A percentile compares a stretch with the other conserved stretches of the same genome.
These are phyloP conservation scores for Quercus phellos DNA, from an alignment of 331 rosid genomes.

Conservation along the genomic window DNA sequence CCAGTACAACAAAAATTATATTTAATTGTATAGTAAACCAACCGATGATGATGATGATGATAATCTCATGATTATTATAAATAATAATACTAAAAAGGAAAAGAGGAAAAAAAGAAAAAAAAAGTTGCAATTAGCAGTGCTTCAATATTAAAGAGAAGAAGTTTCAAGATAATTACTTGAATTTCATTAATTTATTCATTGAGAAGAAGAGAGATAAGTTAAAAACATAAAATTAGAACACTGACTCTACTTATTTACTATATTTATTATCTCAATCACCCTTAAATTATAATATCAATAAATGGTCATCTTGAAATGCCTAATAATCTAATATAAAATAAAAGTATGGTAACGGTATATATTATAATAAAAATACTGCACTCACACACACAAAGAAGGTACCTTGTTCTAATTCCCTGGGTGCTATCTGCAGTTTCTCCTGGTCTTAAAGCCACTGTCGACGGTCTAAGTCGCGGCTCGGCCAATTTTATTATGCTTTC, in stretches of 20 bases:
- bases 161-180: slow-evolving; percentile 4
- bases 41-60: neutral
- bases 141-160: neutral
- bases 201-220: neutral
- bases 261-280: neutral
- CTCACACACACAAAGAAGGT: neutral
- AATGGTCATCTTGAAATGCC: neutral
- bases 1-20: neutral
- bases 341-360: too few relatives aligned
- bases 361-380: neutral
- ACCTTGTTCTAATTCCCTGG: slow-evolving; percentile 85
- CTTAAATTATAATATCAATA: neutral
- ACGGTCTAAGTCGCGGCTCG: slow-evolving; percentile 51
- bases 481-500: slow-evolving; percentile 51
- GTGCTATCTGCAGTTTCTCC: slow-evolving; percentile 65
- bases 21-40: neutral
- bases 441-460: slow-evolving; percentile 57
- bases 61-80: too few relatives aligned
- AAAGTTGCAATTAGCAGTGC: neutral
- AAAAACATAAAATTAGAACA: neutral
- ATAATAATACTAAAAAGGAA: too few relatives aligned
- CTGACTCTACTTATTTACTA: too few relatives aligned
- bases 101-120: neutral
- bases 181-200: too few relatives aligned
- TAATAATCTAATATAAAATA: neutral